Percentiles rank a stretch among this genome's conserved stretches.
These are phyloP conservation scores for Ophiostoma tasmaniense DNA, from an alignment of 2,329 filamentous ascomycete species.

Conservation along the genomic window DNA sequence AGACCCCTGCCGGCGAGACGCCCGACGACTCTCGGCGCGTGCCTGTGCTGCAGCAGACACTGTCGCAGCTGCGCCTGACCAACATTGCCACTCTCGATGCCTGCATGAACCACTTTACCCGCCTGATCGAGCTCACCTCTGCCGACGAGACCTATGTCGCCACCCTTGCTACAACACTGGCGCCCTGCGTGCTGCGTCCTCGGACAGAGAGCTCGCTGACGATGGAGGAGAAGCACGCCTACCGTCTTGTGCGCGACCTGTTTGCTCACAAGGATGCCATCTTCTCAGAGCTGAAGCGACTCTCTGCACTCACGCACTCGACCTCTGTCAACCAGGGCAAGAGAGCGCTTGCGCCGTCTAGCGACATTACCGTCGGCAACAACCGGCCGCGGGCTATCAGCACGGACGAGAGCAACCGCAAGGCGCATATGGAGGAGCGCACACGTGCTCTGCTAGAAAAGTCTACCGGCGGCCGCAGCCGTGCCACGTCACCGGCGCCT, in stretches of 20 bases:
- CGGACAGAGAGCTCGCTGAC: conserved; percentile 82
- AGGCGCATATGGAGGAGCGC: conserved; percentile 88
- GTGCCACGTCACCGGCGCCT: conserved; percentile 65
- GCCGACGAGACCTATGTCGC: conserved; percentile 81
- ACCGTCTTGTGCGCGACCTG: conserved; percentile 82
- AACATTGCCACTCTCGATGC: conserved; percentile 99
- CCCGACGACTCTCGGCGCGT: conserved; percentile 66
- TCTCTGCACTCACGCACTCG: conserved; percentile 61
- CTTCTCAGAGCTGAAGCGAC: conserved; percentile 91
- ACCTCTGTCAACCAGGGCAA: conserved; percentile 37
- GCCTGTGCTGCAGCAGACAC: conserved; percentile 86
- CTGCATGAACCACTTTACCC: conserved; percentile 95
- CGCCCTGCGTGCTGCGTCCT: conserved; percentile 81
- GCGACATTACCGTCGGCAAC: conserved; percentile 28
- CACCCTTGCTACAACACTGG: conserved; percentile 63
- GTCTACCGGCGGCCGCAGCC: conserved; percentile 54
- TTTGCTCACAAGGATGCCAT: conserved; percentile 92
- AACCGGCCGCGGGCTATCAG: conserved; percentile 73
- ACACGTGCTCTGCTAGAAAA: conserved; percentile 71
- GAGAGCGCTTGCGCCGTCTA: background rate
- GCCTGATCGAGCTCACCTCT: conserved; percentile 90
- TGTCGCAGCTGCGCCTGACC: conserved; percentile 86
- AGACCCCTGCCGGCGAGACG: conserved; percentile 66
- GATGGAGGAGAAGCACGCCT: conserved; percentile 89
- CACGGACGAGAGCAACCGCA: conserved; percentile 91